Conservation (phyloP, 148 eudicot species). For the Vaccinium darrowii region DNA sequence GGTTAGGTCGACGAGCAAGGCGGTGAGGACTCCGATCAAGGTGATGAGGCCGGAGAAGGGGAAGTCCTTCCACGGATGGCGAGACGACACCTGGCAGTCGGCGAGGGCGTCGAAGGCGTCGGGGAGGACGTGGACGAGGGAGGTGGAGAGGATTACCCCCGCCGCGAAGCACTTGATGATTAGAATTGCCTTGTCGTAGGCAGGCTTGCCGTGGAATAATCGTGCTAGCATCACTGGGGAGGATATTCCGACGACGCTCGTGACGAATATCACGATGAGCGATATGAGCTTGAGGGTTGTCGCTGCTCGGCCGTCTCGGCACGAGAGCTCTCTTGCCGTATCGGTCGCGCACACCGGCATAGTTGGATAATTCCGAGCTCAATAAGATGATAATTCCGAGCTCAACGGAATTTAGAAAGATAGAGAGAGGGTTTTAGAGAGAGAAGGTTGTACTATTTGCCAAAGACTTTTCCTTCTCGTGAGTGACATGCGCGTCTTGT, state of each 20-base stretch:
- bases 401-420: neutral
- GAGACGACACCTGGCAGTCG: conserved; percentile 65
- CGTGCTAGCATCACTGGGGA: conserved; percentile 59
- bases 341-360: conserved; percentile 55
- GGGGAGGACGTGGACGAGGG: conserved; percentile 82
- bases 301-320: conserved; percentile 66
- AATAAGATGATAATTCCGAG: neutral
- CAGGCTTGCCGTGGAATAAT: conserved; percentile 62
- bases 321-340: conserved; percentile 43
- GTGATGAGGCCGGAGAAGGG: conserved; percentile 74
- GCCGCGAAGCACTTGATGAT: conserved; percentile 86
- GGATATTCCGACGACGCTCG: conserved; percentile 66
- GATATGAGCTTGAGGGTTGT: conserved; percentile 53
- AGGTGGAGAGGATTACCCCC: conserved; percentile 78
- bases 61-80: conserved; percentile 78
- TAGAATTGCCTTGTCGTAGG: conserved; percentile 62
- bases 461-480: neutral
- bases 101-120: conserved; percentile 74
- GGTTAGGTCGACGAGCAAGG: conserved; percentile 61
- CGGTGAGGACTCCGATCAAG: conserved; percentile 55
- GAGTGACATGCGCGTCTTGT: neutral
- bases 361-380: neutral
- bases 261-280: conserved; percentile 46
- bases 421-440: neutral
- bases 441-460: neutral